Evolutionary conservation across 352 stramenopile species (phyloP), one percentile per base, ranked within the genome.

Genomic region (Globisporangium viniferum): DNA sequence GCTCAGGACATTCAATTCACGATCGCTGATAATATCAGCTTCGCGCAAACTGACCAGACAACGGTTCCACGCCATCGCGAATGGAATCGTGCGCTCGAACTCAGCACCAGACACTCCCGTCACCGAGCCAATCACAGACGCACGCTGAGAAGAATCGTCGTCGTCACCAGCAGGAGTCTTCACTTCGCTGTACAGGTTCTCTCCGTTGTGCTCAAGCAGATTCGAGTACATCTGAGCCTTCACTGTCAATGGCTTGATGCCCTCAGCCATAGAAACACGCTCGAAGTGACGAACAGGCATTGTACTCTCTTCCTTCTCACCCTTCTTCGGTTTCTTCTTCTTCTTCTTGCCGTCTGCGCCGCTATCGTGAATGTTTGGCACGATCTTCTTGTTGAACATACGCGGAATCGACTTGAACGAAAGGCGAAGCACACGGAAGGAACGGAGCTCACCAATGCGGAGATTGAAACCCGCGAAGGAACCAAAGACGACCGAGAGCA

Each of bases 341-440:
- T 90, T 90, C 75, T 92, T 90, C 67, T 92, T 81, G 22, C 75
- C 72, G 56, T 77, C 71, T 51, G 64, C 70, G 9, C 68, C 66
- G 9, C 69, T 74, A 59, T 94, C 87, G 29, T 90, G 80, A 67
- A 95, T 90, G 68, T 95, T 95, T 39, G 84, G 81, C 22, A 95
- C 86, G 64, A 95, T 89, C 63, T 95, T 95, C 73, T 92, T 89
- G 76, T 95, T 95, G 67, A 95, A 95, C 69, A 94, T 86, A 29
- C 86, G 73, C 20, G 88, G 88, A 63, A 95, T 95, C 27, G 80
- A 91, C 81, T 94, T 94, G 73, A 95, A 95, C 41, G 88, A 86
- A 24, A 92, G 70, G 10, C 88, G 86, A 9, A 95, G 73, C 24
- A 95, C 83, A 44, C 88, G 84, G 81, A 95, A 95, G 10, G 88